Percentiles rank a stretch among this genome's conserved stretches.
These are phyloP conservation scores for Globisporangium spinosum DNA, from an alignment of 352 stramenopile species.

Conservation along the genomic window DNA sequence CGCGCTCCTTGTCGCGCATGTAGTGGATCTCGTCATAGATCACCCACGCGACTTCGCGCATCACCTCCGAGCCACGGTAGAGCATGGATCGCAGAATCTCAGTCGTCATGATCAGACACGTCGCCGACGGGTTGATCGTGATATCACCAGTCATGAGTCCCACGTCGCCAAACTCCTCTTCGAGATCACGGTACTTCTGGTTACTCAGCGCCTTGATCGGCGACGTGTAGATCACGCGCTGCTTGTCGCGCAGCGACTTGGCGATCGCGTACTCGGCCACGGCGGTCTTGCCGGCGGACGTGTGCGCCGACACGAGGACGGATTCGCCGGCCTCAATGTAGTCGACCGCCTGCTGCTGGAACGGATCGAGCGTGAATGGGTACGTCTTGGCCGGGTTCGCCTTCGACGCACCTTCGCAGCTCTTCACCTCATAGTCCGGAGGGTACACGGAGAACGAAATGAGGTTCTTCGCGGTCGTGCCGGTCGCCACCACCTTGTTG, in stretches of 20 bases:
- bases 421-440: conserved; percentile 50
- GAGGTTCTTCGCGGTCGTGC: conserved; percentile 94
- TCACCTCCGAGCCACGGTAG: conserved; percentile 97
- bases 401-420: conserved; percentile 40
- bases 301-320: conserved; percentile 98
- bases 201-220: conserved; percentile 99
- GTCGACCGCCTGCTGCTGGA: conserved; percentile 95
- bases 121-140: conserved; percentile 98
- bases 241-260: conserved; percentile 91
- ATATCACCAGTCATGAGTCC: conserved; percentile 99
- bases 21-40: conserved; percentile 99
- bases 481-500: conserved; percentile 82
- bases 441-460: conserved; percentile 93
- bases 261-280: conserved; percentile 99
- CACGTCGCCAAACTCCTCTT: conserved; percentile 93
- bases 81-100: conserved; percentile 99
- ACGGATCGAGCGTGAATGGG: conserved; percentile 97
- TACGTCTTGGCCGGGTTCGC: conserved; percentile 96
- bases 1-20: conserved; percentile 98
- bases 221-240: conserved; percentile 98
- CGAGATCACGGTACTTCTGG: conserved; percentile 99
- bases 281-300: conserved; percentile 95
- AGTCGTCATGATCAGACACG: conserved; percentile 97
- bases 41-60: conserved; percentile 98
- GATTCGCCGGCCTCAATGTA: conserved; percentile 97